A percentile compares a stretch with the other conserved stretches of the same genome.
These are phyloP conservation scores for Gentiana macrophylla DNA, from an alignment of 257 asterid species.

Conservation along the genomic window DNA sequence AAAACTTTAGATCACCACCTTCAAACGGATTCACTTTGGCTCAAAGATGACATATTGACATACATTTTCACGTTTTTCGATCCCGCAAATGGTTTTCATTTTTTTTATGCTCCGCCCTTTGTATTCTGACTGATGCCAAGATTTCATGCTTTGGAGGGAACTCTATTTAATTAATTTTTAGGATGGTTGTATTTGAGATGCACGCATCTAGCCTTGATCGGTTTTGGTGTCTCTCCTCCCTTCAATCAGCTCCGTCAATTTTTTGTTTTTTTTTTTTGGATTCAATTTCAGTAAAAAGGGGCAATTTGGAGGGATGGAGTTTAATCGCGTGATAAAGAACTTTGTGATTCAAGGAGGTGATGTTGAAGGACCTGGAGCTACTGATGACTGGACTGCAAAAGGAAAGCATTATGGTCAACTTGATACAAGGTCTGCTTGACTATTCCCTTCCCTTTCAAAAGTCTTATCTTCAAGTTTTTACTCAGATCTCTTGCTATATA, in stretches of 20 bases:
- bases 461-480: background rate
- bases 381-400: constrained; percentile 84
- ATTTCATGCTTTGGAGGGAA: too few species aligned
- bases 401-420: constrained; percentile 85
- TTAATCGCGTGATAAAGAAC: constrained; percentile 82
- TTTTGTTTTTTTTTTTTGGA: constrained; percentile 3
- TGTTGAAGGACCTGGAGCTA: constrained; percentile 47
- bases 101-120: too few species aligned
- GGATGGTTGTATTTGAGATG: too few species aligned
- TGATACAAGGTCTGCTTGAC: constrained; percentile 61
- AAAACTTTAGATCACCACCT: too few species aligned
- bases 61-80: too few species aligned
- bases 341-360: constrained; percentile 89
- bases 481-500: constrained; percentile 2
- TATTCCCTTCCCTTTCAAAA: constrained; percentile 2
- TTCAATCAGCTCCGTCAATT: background rate
- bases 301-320: constrained; percentile 77
- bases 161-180: too few species aligned
- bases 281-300: constrained; percentile 53
- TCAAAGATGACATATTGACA: too few species aligned
- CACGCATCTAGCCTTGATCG: background rate
- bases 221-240: background rate
- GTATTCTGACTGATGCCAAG: too few species aligned
- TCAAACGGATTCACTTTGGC: too few species aligned
- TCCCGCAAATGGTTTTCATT: too few species aligned